phyloP scores from a whole-genome alignment of 768 basidiomycete genomes.

The Clavaria fumosa region DNA sequence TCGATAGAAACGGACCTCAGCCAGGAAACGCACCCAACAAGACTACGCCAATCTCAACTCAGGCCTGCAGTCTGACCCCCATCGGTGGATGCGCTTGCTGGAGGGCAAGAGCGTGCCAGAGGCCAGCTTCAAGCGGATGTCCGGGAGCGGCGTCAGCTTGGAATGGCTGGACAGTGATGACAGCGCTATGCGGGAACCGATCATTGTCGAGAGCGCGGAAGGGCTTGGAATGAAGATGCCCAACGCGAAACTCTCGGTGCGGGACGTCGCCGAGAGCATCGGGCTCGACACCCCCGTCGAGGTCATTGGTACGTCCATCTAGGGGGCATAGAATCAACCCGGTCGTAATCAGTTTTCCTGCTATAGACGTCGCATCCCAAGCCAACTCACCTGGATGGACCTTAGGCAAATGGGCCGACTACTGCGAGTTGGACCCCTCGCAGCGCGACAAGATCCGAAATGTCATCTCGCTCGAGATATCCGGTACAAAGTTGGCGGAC shows the following conservation, averaged over 20 bases:
- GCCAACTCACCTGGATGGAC: slow-evolving; percentile 80
- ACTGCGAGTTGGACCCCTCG: slow-evolving; percentile 52
- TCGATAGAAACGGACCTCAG: slow-evolving; percentile 78
- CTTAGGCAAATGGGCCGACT: slow-evolving; percentile 80
- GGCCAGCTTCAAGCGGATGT: slow-evolving; percentile 52
- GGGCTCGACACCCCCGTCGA: slow-evolving; percentile 72
- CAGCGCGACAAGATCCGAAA: slow-evolving; percentile 81
- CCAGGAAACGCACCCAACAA: slow-evolving; percentile 54
- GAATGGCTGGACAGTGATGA: slow-evolving; percentile 66
- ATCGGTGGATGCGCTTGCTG: slow-evolving; percentile 54
- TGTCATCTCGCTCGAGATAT: slow-evolving; percentile 90
- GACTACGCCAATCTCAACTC: slow-evolving; percentile 69
- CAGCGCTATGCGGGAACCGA: slow-evolving; percentile 64
- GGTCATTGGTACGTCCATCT: slow-evolving; percentile 77
- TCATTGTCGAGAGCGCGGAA: slow-evolving; percentile 63
- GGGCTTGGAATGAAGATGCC: slow-evolving; percentile 92
- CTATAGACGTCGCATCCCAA: slow-evolving; percentile 74
- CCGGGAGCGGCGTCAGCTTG: slow-evolving; percentile 46
- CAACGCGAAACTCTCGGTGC: slow-evolving; percentile 47
- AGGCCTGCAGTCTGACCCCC: slow-evolving; percentile 46
- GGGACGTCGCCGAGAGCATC: slow-evolving; percentile 65
- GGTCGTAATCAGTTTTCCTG: too few species aligned
- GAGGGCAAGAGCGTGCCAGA: slow-evolving; percentile 48
- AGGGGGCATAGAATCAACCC: too few species aligned
- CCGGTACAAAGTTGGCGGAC: slow-evolving; percentile 67